A percentile compares a stretch with the other conserved stretches of the same genome.
Conservation (phyloP, 2,329 filamentous ascomycete genomes). For the Daldinia sp. region DNA sequence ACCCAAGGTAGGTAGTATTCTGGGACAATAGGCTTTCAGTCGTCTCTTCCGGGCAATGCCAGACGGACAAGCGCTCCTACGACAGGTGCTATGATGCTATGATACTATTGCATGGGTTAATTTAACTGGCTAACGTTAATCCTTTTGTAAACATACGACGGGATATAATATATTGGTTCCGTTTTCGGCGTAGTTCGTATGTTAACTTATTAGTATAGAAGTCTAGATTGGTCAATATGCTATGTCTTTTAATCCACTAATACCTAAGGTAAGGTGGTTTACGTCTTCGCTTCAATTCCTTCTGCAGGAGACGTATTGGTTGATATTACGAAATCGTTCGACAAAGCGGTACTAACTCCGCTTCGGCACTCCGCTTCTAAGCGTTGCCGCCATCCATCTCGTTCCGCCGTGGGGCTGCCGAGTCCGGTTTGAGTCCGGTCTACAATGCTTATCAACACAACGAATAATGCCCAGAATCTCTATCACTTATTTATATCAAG, state of each 20-base stretch:
- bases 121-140: neutral
- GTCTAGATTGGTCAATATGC: neutral
- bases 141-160: conserved; percentile 7
- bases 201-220: neutral
- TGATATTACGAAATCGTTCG: conserved; percentile 32
- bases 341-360: conserved; percentile 33
- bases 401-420: conserved; percentile 34
- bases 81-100: neutral
- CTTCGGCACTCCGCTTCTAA: conserved; percentile 39
- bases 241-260: conserved; percentile 1
- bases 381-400: conserved; percentile 29
- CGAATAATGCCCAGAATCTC: conserved; percentile 12
- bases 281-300: conserved; percentile 1
- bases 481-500: conserved; percentile 3
- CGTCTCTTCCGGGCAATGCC: neutral
- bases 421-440: conserved; percentile 35
- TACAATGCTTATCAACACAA: conserved; percentile 3
- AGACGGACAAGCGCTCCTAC: neutral
- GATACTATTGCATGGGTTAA: neutral
- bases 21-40: neutral
- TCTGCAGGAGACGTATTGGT: conserved; percentile 7
- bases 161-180: neutral
- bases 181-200: conserved; percentile 3
- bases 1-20: conserved; percentile 1
- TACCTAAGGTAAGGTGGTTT: neutral